Evolutionary conservation across 164 flowering plant species (phyloP).

Genomic region (Tinospora cordifolia): DNA sequence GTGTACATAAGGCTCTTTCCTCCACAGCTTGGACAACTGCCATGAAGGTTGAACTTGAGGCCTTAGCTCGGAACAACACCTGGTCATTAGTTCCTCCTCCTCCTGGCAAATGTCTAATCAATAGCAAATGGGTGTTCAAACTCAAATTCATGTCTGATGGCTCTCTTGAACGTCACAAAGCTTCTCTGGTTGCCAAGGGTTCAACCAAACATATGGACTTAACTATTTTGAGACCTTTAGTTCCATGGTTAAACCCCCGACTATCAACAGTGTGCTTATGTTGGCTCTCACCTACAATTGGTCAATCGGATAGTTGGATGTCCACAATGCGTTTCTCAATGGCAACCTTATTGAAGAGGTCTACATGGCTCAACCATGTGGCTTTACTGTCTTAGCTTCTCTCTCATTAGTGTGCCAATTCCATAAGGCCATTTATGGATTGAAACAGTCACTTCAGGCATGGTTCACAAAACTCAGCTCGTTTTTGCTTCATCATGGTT

Average conservation of each 20-base stretch:
- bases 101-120: background rate
- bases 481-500: background rate
- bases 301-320: background rate
- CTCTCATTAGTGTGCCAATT: background rate
- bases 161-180: background rate
- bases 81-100: background rate
- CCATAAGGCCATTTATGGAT: background rate
- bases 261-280: background rate
- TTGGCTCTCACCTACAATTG: background rate
- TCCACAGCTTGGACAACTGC: too few species aligned
- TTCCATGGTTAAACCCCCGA: background rate
- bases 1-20: too few species aligned
- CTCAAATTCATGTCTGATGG: background rate
- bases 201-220: background rate
- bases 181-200: background rate
- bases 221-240: background rate
- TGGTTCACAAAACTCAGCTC: background rate
- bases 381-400: background rate
- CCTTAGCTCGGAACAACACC: background rate
- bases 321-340: background rate
- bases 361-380: background rate
- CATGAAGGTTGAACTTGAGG: background rate
- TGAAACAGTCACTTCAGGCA: constrained; percentile 1
- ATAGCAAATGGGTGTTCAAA: background rate
- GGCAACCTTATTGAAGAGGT: background rate